These are phyloP conservation scores for Glomus cerebriforme DNA, from an alignment of 192 early-diverging fungal species.

Conservation along the genomic window DNA sequence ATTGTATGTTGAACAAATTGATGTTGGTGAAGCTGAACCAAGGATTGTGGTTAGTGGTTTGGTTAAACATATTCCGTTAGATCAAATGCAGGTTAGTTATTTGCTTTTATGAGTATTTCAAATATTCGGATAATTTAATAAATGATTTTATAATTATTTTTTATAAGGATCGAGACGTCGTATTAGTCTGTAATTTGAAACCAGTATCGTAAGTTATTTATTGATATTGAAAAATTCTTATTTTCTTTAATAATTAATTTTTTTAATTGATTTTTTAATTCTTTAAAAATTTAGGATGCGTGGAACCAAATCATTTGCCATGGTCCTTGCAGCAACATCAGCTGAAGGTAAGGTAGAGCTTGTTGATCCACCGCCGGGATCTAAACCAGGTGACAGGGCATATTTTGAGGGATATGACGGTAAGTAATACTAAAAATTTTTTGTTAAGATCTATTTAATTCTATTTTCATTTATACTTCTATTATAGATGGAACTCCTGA, in stretches of 20 bases:
- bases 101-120: constrained; percentile 57
- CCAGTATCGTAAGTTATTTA: constrained; percentile 59
- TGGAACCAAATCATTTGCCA: constrained; percentile 91
- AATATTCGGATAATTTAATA: constrained; percentile 70
- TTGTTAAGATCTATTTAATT: not conserved
- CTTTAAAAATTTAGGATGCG: constrained; percentile 61
- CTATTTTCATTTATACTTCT: constrained; percentile 3
- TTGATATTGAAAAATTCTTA: not conserved
- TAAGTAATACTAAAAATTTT: constrained; percentile 16
- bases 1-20: constrained; percentile 95
- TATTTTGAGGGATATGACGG: constrained; percentile 91
- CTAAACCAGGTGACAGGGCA: constrained; percentile 87
- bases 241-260: not conserved
- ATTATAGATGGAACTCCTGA: constrained; percentile 68
- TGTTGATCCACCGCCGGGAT: constrained; percentile 82
- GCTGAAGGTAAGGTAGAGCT: constrained; percentile 90
- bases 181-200: constrained; percentile 93
- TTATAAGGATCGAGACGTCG: constrained; percentile 54
- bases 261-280: not conserved
- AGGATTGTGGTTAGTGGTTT: constrained; percentile 91
- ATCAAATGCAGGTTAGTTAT: constrained; percentile 79
- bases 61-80: constrained; percentile 87
- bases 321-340: constrained; percentile 93
- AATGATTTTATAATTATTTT: not conserved
- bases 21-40: constrained; percentile 81